phyloP scores from a whole-genome alignment of 805 yeast species.

The Candida chauliodis region DNA sequence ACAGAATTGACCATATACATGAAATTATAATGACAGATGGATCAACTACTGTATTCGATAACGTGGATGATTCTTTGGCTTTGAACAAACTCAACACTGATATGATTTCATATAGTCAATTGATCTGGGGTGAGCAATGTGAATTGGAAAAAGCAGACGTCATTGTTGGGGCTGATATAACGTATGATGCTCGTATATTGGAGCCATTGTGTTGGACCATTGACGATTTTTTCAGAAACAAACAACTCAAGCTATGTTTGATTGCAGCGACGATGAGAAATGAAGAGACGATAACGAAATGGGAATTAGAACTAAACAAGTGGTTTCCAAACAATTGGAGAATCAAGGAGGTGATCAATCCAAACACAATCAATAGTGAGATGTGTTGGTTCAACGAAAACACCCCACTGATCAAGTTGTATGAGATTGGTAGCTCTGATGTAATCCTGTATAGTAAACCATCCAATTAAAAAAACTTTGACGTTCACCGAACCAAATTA shows the following conservation, averaged over 20 bases:
- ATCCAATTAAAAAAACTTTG: slow-evolving; percentile 10
- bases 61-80: slow-evolving; percentile 40
- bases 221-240: slow-evolving; percentile 26
- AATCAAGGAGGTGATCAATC: slow-evolving; percentile 11
- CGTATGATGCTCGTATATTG: slow-evolving; percentile 67
- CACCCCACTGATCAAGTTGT: slow-evolving; percentile 26
- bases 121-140: slow-evolving; percentile 54
- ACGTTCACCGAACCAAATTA: slow-evolving; percentile 5
- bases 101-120: slow-evolving; percentile 21
- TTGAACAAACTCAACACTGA: slow-evolving; percentile 34
- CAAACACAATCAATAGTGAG: slow-evolving; percentile 15
- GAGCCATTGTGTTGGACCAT: slow-evolving; percentile 53
- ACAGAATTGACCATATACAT: slow-evolving; percentile 13
- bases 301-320: slow-evolving; percentile 25
- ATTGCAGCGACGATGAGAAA: slow-evolving; percentile 80
- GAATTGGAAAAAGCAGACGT: slow-evolving; percentile 34
- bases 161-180: slow-evolving; percentile 82
- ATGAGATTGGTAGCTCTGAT: slow-evolving; percentile 14
- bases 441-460: slow-evolving; percentile 8
- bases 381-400: slow-evolving; percentile 22
- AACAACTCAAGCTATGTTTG: slow-evolving; percentile 30
- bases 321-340: slow-evolving; percentile 20
- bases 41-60: slow-evolving; percentile 51
- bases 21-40: slow-evolving; percentile 63
- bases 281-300: slow-evolving; percentile 24